Conservation (phyloP, 495 filamentous ascomycete genomes). For the Margaritispora aquatica region DNA sequence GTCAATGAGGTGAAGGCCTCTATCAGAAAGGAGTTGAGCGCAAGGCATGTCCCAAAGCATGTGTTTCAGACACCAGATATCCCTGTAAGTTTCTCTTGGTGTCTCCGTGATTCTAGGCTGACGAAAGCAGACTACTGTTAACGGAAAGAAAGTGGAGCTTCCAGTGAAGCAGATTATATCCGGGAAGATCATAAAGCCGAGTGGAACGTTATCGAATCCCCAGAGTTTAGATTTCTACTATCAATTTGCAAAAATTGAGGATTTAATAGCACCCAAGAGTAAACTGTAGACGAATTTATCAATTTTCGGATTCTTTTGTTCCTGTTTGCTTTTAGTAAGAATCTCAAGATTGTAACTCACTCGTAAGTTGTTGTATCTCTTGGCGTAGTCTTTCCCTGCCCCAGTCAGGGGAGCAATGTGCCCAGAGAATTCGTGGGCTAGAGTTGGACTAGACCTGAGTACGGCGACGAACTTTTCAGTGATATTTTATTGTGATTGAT, state of each 20-base stretch:
- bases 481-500: no score
- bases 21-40: conserved; percentile 57
- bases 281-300: conserved; percentile 3
- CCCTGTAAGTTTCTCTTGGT: conserved; percentile 50
- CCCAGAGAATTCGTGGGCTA: no score
- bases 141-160: conserved; percentile 79
- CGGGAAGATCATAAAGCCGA: conserved; percentile 66
- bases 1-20: conserved; percentile 53
- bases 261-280: conserved; percentile 35
- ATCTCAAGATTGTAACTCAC: no score
- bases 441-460: no score
- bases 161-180: conserved; percentile 82
- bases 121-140: conserved; percentile 61
- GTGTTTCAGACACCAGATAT: conserved; percentile 77
- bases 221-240: conserved; percentile 72
- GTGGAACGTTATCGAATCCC: conserved; percentile 71
- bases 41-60: conserved; percentile 70
- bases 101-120: background rate
- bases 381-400: no score
- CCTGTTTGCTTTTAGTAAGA: no score
- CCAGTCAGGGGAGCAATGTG: no score
- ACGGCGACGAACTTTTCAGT: no score
- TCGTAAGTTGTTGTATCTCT: no score
- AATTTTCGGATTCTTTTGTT: no score
- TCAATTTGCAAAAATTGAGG: conserved; percentile 72